These are phyloP conservation scores for Phlyctochytrium arcticum DNA, from an alignment of 192 early-diverging fungal genomes.

Conservation along the genomic window DNA sequence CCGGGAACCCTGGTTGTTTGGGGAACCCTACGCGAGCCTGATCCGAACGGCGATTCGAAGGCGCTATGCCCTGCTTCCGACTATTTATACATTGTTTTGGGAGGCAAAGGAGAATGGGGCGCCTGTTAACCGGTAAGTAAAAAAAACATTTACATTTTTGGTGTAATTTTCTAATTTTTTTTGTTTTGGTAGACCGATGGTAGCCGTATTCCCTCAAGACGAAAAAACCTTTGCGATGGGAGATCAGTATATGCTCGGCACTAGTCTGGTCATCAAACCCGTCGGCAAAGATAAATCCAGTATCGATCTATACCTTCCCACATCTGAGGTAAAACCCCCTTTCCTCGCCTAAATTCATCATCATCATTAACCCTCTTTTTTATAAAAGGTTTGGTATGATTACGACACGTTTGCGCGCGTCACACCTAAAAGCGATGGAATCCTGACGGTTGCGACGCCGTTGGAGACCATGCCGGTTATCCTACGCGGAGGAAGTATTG, in stretches of 20 bases:
- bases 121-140: conserved; percentile 66
- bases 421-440: background rate
- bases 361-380: no score
- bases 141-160: background rate
- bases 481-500: conserved; percentile 84
- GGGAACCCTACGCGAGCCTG: conserved; percentile 72
- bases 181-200: conserved; percentile 69
- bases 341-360: no score
- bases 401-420: conserved; percentile 50
- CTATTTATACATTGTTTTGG: conserved; percentile 88
- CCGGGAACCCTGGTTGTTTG: conserved; percentile 94
- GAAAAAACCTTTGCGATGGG: conserved; percentile 74
- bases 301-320: conserved; percentile 71
- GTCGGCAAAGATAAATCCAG: conserved; percentile 56
- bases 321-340: no score
- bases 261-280: conserved; percentile 69
- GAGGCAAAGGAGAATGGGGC: conserved; percentile 68
- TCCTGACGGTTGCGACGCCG: conserved; percentile 56
- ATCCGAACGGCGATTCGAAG: conserved; percentile 77
- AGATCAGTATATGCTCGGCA: conserved; percentile 88
- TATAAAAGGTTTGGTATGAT: conserved; percentile 76
- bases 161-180: no score
- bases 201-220: conserved; percentile 81
- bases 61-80: conserved; percentile 87
- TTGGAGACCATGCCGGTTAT: conserved; percentile 80